phyloP scores from a whole-genome alignment of 345 rosid genomes.

The Brassica cretica region DNA sequence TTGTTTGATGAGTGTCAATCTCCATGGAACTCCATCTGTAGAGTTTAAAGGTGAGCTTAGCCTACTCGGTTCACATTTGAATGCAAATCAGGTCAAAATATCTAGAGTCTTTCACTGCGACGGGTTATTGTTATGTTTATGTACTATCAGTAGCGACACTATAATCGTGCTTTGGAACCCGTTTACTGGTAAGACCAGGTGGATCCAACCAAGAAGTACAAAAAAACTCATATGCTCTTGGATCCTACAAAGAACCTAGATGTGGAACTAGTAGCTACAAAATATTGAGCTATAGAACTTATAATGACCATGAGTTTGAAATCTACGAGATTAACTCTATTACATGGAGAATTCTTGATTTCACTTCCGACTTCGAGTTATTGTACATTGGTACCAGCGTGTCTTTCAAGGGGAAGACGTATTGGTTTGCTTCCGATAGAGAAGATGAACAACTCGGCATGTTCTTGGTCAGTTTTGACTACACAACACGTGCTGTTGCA shows the following conservation, averaged over 20 bases:
- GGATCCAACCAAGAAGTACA: background rate
- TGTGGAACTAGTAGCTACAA: background rate
- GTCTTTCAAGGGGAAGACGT: background rate
- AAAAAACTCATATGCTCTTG: background rate
- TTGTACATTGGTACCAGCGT: background rate
- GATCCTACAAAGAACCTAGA: background rate
- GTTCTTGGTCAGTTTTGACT: background rate
- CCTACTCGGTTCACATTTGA: background rate
- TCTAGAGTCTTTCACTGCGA: background rate
- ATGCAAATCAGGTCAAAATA: background rate
- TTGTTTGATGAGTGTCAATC: background rate
- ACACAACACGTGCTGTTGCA: no score
- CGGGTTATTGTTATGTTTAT: background rate
- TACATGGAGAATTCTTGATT: background rate
- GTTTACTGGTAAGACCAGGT: background rate
- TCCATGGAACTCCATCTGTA: background rate
- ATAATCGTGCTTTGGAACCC: background rate
- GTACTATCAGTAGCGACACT: background rate
- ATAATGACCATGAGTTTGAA: no score
- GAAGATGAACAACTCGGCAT: background rate
- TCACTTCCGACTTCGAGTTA: background rate
- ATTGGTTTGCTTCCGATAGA: background rate
- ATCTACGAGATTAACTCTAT: no score
- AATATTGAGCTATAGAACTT: background rate
- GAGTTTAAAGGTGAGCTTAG: background rate